phyloP scores from a whole-genome alignment of 2,329 filamentous ascomycete genomes.

The Chrysosporium keratinophilum region DNA sequence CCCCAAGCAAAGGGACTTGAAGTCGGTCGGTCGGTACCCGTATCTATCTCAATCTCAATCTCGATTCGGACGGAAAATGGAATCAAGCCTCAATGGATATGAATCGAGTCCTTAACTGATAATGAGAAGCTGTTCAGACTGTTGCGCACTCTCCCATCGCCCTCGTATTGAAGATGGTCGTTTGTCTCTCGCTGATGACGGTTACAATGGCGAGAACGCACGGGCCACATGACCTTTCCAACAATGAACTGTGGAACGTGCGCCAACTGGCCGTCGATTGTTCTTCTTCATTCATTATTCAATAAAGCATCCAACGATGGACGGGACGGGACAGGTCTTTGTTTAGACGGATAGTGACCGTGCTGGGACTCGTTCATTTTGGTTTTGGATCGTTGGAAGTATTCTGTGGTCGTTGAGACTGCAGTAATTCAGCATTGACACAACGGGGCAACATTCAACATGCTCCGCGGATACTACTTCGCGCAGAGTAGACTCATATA shows the following conservation, averaged over 20 bases:
- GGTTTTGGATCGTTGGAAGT: too few relatives aligned
- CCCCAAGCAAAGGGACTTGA: neutral
- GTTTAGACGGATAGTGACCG: too few relatives aligned
- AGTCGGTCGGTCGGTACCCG: neutral
- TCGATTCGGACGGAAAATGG: neutral
- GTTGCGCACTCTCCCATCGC: neutral
- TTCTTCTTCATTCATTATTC: neutral
- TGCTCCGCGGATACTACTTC: too few relatives aligned
- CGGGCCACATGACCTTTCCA: constrained; percentile 5
- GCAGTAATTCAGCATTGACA: too few relatives aligned
- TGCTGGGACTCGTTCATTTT: too few relatives aligned
- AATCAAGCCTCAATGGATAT: neutral
- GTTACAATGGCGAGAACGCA: constrained; percentile 8
- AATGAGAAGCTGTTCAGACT: neutral
- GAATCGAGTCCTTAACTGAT: too few relatives aligned
- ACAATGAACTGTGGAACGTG: constrained; percentile 3
- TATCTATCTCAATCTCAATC: too few relatives aligned
- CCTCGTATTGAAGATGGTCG: neutral
- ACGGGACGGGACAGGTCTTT: too few relatives aligned
- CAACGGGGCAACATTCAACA: too few relatives aligned
- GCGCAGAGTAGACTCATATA: too few relatives aligned
- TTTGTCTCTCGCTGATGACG: neutral
- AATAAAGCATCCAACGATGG: neutral
- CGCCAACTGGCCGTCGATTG: neutral
- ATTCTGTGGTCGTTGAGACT: too few relatives aligned